Percentiles rank a stretch among this genome's conserved stretches.
phyloP scores from a whole-genome alignment of 495 filamentous ascomycete genomes.

The Polyplosphaeria fusca region DNA sequence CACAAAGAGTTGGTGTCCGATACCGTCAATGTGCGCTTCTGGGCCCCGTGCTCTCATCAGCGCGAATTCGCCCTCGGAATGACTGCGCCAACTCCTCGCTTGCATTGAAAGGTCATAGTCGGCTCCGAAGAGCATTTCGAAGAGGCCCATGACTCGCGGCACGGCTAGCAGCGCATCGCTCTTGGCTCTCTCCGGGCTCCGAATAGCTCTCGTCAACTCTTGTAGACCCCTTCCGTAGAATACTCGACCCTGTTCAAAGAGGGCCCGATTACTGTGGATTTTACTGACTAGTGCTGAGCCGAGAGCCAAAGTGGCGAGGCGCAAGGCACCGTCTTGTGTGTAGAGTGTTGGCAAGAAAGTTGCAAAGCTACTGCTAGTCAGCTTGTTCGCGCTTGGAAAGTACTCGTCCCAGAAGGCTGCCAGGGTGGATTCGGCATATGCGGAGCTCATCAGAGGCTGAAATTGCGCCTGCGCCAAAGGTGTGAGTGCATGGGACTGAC shows the following conservation, averaged over 20 bases:
- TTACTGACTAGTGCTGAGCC: background rate
- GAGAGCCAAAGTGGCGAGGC: background rate
- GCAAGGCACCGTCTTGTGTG: background rate
- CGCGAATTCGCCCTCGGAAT: conserved; percentile 2
- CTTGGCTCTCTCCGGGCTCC: background rate
- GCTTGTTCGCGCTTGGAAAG: background rate
- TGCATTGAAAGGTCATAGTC: background rate
- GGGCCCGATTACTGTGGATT: background rate
- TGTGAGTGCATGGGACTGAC: too few relatives aligned
- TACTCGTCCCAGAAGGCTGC: background rate
- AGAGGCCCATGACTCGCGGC: conserved; percentile 1
- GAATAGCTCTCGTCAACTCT: background rate
- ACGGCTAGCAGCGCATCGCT: background rate
- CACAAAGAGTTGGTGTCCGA: conserved; percentile 2
- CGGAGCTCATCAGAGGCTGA: background rate
- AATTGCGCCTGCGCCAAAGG: too few relatives aligned
- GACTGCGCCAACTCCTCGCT: conserved; percentile 1
- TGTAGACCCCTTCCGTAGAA: background rate
- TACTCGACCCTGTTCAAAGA: background rate
- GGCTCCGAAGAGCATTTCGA: conserved; percentile 10
- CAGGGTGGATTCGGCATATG: background rate
- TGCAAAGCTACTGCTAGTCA: background rate
- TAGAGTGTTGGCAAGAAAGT: background rate
- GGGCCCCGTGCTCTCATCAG: background rate
- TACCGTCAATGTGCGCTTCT: background rate